Evolutionary conservation across 2,329 filamentous ascomycete species (phyloP).

Genomic region (Pseudogymnoascus sp.): DNA sequence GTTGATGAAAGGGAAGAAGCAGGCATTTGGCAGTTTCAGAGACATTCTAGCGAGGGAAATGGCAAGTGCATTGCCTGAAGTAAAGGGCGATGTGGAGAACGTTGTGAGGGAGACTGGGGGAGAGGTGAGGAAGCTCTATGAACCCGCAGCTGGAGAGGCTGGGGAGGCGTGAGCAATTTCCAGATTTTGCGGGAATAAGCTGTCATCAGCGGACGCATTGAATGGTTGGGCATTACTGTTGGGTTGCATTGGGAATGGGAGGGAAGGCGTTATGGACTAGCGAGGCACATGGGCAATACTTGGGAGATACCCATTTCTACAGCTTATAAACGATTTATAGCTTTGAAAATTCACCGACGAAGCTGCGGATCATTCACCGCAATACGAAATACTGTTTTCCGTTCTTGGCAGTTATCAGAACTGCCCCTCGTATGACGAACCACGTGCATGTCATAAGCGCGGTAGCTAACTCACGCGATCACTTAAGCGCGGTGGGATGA

Average conservation of each 20-base stretch:
- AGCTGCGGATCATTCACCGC: background rate
- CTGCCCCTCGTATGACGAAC: slow-evolving; percentile 1
- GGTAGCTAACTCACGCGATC: slow-evolving; percentile 6
- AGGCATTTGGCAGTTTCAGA: slow-evolving; percentile 52
- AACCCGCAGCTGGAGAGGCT: background rate
- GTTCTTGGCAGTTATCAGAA: background rate
- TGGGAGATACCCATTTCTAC: background rate
- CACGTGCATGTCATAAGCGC: slow-evolving; percentile 7
- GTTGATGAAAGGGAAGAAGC: slow-evolving; percentile 56
- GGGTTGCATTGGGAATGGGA: background rate
- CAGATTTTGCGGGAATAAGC: background rate
- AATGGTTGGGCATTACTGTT: background rate
- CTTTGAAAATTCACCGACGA: background rate
- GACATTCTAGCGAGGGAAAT: slow-evolving; percentile 47
- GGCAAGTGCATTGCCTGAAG: slow-evolving; percentile 24
- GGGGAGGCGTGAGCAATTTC: background rate
- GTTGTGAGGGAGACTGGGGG: slow-evolving; percentile 24
- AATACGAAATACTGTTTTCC: background rate
- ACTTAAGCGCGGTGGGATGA: slow-evolving; percentile 9
- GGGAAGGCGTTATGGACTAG: slow-evolving; percentile 6
- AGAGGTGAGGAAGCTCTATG: slow-evolving; percentile 6
- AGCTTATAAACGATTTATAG: background rate
- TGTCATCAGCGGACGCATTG: background rate
- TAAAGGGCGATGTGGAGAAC: slow-evolving; percentile 24
- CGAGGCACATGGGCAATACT: background rate